Evolutionary conservation across 2,329 filamentous ascomycete genomes (phyloP).

Genomic region (Botrytis medusae): DNA sequence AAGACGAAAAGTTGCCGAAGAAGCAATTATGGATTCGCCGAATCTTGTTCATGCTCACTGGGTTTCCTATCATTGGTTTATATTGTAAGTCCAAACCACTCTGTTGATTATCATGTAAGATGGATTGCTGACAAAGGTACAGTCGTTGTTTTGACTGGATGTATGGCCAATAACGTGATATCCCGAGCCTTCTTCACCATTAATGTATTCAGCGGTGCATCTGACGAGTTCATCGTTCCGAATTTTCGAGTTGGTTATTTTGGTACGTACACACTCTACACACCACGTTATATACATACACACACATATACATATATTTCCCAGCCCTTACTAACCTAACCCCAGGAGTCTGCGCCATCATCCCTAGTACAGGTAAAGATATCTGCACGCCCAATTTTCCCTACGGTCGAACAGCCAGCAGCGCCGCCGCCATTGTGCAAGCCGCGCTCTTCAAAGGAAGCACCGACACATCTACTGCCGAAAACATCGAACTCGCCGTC

Average conservation of each 20-base stretch:
- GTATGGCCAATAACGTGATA: constrained; percentile 5
- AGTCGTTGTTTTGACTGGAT: constrained; percentile 11
- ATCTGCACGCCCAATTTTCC: constrained; percentile 1
- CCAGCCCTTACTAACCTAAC: neutral
- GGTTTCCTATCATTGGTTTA: neutral
- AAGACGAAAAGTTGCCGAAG: neutral
- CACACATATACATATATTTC: neutral
- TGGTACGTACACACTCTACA: neutral
- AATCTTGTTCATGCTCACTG: neutral
- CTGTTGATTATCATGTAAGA: neutral
- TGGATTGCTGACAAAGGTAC: neutral
- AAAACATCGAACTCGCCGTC: constrained; percentile 9
- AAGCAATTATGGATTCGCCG: constrained; percentile 9
- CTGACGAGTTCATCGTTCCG: constrained; percentile 11
- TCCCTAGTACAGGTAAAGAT: neutral
- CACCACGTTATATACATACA: neutral
- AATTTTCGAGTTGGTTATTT: constrained; percentile 15
- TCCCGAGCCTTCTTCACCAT: constrained; percentile 9
- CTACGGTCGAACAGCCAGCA: neutral
- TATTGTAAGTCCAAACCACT: neutral
- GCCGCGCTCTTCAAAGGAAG: neutral
- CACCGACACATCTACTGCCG: neutral
- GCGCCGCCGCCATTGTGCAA: neutral
- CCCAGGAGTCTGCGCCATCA: constrained; percentile 3
- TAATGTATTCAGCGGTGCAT: constrained; percentile 3